Conservation (phyloP, 169 alveolate genomes). For the Eimeria acervulina region DNA sequence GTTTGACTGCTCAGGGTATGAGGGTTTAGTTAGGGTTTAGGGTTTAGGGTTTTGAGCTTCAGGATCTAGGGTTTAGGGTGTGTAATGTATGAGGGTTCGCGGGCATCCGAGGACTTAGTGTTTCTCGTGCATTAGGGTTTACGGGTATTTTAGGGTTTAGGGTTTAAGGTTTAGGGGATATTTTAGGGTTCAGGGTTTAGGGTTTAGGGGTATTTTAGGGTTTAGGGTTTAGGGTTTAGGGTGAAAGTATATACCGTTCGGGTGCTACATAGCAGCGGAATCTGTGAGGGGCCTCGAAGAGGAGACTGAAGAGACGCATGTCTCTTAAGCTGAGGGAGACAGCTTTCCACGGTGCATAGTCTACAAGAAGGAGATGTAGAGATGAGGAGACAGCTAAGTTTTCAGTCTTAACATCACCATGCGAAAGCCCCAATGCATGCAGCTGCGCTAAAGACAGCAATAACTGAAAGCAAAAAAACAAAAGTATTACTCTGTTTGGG, state of each 20-base stretch:
- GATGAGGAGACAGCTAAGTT: slow-evolving; percentile 90
- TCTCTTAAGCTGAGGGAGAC: slow-evolving; percentile 88
- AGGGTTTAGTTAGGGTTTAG: background rate
- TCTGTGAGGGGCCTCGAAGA: slow-evolving; percentile 88
- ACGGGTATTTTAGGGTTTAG: no score
- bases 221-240: background rate
- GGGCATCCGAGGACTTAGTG: background rate
- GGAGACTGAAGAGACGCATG: slow-evolving; percentile 88
- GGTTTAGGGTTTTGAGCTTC: background rate
- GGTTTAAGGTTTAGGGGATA: no score
- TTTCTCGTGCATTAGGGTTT: no score
- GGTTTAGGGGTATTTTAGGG: background rate
- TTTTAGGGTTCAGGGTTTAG: background rate
- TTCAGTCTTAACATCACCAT: slow-evolving; percentile 93
- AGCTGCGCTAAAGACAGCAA: slow-evolving; percentile 89
- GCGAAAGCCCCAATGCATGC: slow-evolving; percentile 89
- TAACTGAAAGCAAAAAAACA: slow-evolving; percentile 91
- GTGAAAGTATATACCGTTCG: slow-evolving; percentile 86
- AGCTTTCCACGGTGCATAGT: slow-evolving; percentile 90
- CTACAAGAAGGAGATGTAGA: slow-evolving; percentile 89
- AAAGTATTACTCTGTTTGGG: slow-evolving; percentile 86
- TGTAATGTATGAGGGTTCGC: background rate
- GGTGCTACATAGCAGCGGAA: slow-evolving; percentile 93
- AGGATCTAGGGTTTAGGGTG: background rate
- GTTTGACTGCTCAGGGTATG: background rate